Evolutionary conservation across 169 alveolate genomes (phyloP).

Genomic region (Plasmodium sp.): DNA sequence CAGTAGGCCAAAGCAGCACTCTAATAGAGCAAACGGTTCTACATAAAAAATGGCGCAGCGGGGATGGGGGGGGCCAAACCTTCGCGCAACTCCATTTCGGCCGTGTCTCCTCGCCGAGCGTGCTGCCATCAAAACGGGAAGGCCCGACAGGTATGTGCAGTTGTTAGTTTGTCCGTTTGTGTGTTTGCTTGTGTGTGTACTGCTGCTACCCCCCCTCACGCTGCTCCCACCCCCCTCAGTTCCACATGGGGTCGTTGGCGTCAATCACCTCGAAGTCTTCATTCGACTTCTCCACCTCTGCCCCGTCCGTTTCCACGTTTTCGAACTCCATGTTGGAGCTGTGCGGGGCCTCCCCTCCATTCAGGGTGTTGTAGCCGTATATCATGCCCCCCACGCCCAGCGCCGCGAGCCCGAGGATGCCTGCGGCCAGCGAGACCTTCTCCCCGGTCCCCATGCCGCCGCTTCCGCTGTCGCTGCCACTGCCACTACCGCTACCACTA

Average conservation of each 20-base stretch:
- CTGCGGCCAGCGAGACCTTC: conserved; percentile 63
- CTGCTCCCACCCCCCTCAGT: neutral
- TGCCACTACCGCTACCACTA: neutral
- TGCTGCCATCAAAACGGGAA: neutral
- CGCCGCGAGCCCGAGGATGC: conserved; percentile 42
- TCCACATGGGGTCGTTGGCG: conserved; percentile 73
- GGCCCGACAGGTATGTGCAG: neutral
- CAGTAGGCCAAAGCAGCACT: neutral
- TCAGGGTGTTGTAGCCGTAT: conserved; percentile 55
- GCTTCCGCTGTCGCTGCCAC: neutral
- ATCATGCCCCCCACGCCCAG: conserved; percentile 51
- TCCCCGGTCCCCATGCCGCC: conserved; percentile 63
- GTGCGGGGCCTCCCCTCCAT: conserved; percentile 61
- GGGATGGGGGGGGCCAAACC: neutral
- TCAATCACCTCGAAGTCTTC: conserved; percentile 71
- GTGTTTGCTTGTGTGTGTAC: too few relatives aligned
- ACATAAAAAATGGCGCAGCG: neutral
- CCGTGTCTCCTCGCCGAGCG: neutral
- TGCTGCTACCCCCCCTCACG: too few relatives aligned
- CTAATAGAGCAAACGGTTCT: neutral
- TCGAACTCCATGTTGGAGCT: conserved; percentile 70
- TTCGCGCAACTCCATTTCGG: neutral
- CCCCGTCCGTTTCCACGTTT: conserved; percentile 37
- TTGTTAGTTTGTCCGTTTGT: neutral
- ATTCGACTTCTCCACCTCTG: conserved; percentile 11